Conservation (phyloP, 495 filamentous ascomycete species). For the Poronia punctata region DNA sequence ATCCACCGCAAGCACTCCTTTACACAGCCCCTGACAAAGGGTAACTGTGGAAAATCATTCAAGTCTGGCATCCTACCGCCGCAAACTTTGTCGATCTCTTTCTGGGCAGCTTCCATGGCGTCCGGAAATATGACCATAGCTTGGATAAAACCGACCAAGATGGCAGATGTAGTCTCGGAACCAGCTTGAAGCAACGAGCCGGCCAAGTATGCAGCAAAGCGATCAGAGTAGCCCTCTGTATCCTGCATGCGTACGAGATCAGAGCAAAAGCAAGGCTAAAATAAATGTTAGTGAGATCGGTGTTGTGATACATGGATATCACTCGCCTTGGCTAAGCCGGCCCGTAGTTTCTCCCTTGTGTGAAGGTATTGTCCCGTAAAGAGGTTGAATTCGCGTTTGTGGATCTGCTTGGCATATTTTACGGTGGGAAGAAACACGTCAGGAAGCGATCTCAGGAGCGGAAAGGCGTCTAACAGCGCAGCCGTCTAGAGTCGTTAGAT, state of each 20-base stretch:
- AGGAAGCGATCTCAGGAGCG: conserved; percentile 33
- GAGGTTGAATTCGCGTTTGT: conserved; percentile 24
- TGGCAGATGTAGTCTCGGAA: conserved; percentile 36
- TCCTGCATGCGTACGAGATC: conserved; percentile 15
- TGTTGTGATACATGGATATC: background rate
- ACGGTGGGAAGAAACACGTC: conserved; percentile 32
- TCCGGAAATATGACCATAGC: conserved; percentile 1
- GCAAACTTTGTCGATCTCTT: conserved; percentile 1
- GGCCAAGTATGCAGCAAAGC: conserved; percentile 20
- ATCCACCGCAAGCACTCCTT: conserved; percentile 51
- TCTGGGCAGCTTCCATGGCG: background rate
- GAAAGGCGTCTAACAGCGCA: conserved; percentile 37
- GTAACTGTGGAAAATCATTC: conserved; percentile 36
- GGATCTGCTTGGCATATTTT: conserved; percentile 18
- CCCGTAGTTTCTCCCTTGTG: conserved; percentile 26
- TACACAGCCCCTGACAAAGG: conserved; percentile 38
- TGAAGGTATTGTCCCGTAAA: conserved; percentile 34
- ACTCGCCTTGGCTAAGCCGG: conserved; percentile 24
- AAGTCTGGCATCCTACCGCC: conserved; percentile 37
- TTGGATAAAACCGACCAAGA: conserved; percentile 20
- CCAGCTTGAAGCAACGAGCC: conserved; percentile 41
- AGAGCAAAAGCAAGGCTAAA: conserved; percentile 12
- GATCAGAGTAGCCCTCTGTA: conserved; percentile 14
- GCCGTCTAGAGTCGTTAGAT: conserved; percentile 32
- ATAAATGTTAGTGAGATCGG: background rate